Percentiles rank a stretch among this genome's conserved stretches.
Conservation (phyloP, 139 green algal species). For the Coelastrella sp. region DNA sequence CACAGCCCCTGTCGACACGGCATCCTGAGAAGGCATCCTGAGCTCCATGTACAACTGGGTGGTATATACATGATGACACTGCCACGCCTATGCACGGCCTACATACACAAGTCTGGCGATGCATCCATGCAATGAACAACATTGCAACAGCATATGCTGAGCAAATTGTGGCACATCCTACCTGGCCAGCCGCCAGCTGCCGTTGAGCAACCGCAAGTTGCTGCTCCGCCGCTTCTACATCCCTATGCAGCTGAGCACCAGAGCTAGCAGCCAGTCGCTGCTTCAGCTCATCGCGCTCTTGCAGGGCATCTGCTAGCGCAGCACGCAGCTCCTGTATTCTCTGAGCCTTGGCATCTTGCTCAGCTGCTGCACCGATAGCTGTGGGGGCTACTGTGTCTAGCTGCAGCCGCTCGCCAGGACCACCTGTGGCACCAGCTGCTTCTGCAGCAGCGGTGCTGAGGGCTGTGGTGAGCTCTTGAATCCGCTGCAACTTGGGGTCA, state of each 20-base stretch:
- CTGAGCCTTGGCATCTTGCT: conserved; percentile 52
- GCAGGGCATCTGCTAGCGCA: conserved; percentile 44
- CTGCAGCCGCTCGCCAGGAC: not conserved
- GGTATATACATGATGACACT: too few relatives aligned
- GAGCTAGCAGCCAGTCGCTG: conserved; percentile 21
- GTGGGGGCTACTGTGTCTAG: not conserved
- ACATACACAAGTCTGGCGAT: too few relatives aligned
- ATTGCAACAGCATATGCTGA: too few relatives aligned
- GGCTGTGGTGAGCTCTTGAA: conserved; percentile 2
- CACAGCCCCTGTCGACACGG: too few relatives aligned
- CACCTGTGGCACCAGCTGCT: not conserved
- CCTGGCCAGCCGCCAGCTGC: not conserved
- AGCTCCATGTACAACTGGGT: too few relatives aligned
- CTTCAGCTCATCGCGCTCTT: conserved; percentile 36
- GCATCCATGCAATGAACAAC: too few relatives aligned
- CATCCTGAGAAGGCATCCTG: too few relatives aligned
- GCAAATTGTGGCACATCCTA: not conserved
- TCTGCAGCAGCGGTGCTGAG: conserved; percentile 18
- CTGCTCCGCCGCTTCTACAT: not conserved
- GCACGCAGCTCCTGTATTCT: conserved; percentile 59
- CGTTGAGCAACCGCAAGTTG: not conserved
- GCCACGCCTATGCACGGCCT: too few relatives aligned
- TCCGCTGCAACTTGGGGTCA: conserved; percentile 25
- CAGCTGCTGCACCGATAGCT: not conserved
- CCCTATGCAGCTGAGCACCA: not conserved